phyloP scores from a whole-genome alignment of 108 stramenopile species.

The Fragilaria crotonensis region DNA sequence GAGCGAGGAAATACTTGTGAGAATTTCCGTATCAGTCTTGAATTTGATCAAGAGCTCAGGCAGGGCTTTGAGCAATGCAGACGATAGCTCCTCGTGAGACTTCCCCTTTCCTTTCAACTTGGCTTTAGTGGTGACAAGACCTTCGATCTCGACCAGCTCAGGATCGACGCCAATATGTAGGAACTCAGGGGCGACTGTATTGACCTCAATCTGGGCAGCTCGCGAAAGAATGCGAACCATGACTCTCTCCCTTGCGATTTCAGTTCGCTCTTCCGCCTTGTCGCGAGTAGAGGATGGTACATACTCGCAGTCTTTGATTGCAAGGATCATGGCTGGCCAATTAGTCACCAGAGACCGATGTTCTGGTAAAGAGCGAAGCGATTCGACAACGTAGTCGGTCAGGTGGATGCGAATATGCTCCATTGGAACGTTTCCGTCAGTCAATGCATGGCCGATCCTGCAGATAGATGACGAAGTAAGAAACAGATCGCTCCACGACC shows the following conservation, averaged over 20 bases:
- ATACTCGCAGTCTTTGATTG: conserved; percentile 20
- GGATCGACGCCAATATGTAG: conserved; percentile 20
- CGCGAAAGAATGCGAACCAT: conserved; percentile 61
- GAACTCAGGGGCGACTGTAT: conserved; percentile 23
- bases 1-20: conserved; percentile 54
- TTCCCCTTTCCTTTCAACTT: neutral
- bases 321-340: conserved; percentile 72
- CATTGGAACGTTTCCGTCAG: conserved; percentile 50
- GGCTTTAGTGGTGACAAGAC: neutral
- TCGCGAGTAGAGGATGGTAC: conserved; percentile 21
- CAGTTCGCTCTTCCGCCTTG: conserved; percentile 27
- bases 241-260: conserved; percentile 64
- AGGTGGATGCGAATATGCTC: conserved; percentile 57
- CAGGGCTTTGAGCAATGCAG: conserved; percentile 55
- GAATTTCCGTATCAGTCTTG: conserved; percentile 58
- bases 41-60: conserved; percentile 66
- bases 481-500: neutral
- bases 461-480: neutral
- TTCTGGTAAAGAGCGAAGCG: conserved; percentile 63
- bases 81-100: conserved; percentile 50
- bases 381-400: conserved; percentile 63
- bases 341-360: conserved; percentile 49
- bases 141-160: conserved; percentile 12
- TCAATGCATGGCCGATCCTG: conserved; percentile 55
- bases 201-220: conserved; percentile 50